Evolutionary conservation across 2,329 filamentous ascomycete species (phyloP).

Genomic region (Aspergillus luchuensis): DNA sequence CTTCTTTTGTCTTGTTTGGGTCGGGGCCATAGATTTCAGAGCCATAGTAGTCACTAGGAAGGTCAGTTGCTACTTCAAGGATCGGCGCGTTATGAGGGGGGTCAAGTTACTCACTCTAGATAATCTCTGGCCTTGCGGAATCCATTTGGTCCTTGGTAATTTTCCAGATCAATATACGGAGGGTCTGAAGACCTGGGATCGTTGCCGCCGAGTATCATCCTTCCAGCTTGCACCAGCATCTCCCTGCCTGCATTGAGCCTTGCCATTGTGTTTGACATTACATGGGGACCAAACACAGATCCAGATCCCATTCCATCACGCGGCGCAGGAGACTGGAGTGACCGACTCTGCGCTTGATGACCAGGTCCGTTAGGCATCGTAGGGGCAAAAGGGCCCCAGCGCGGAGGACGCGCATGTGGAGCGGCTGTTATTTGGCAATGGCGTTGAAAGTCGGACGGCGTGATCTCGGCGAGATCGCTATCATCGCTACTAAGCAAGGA

Average conservation of each 20-base stretch:
- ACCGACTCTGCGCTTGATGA: background rate
- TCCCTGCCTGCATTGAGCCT: conserved; percentile 21
- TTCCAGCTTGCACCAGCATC: conserved; percentile 17
- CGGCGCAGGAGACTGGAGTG: conserved; percentile 1
- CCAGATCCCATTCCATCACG: conserved; percentile 7
- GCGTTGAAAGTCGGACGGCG: conserved; percentile 23
- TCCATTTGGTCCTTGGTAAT: background rate
- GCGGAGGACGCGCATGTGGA: background rate
- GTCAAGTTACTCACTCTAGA: conserved; percentile 13
- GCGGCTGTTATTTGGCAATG: background rate
- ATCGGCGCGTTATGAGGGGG: background rate
- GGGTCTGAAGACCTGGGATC: conserved; percentile 8
- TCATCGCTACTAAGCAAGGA: conserved; percentile 27
- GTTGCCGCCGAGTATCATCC: conserved; percentile 7
- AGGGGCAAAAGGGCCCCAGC: background rate
- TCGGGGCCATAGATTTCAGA: conserved; percentile 35
- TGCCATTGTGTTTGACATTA: conserved; percentile 25
- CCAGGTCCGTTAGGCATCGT: background rate
- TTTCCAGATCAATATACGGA: background rate
- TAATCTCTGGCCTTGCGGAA: conserved; percentile 11
- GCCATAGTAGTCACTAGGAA: conserved; percentile 22
- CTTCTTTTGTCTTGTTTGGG: conserved; percentile 59
- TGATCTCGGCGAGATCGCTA: conserved; percentile 39
- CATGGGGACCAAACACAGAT: conserved; percentile 18
- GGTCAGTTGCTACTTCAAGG: background rate